Conservation (phyloP, 1,284 basidiomycete species). For the Apiotrichum sp. region DNA sequence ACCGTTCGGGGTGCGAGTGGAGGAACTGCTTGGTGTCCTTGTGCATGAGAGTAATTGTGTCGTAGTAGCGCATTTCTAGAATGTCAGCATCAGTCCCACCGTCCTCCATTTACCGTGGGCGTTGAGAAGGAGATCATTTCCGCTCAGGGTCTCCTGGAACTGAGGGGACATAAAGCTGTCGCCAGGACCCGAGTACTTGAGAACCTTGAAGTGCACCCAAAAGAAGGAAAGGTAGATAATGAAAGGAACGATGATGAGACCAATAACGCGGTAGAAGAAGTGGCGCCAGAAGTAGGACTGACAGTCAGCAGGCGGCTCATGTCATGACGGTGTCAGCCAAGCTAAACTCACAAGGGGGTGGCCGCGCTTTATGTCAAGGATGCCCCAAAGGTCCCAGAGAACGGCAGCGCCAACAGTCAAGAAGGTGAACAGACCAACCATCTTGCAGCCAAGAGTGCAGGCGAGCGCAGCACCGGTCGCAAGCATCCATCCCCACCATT, state of each 20-base stretch:
- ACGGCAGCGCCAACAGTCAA: slow-evolving; percentile 85
- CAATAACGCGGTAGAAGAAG: slow-evolving; percentile 76
- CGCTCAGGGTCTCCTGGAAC: slow-evolving; percentile 92
- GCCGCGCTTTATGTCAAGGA: slow-evolving; percentile 74
- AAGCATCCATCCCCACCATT: slow-evolving; percentile 94
- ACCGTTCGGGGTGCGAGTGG: slow-evolving; percentile 84
- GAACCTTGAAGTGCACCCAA: slow-evolving; percentile 88
- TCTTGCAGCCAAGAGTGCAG: slow-evolving; percentile 94
- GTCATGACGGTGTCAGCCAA: neutral
- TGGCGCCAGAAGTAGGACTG: slow-evolving; percentile 87
- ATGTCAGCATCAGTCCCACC: no score
- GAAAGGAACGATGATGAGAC: slow-evolving; percentile 83
- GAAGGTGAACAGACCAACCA: slow-evolving; percentile 94
- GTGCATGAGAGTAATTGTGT: slow-evolving; percentile 80
- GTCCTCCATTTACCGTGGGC: slow-evolving; percentile 62
- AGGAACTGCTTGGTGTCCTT: slow-evolving; percentile 88
- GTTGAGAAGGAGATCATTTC: slow-evolving; percentile 85
- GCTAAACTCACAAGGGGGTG: slow-evolving; percentile 66
- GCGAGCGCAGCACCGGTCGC: slow-evolving; percentile 90
- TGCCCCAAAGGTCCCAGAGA: slow-evolving; percentile 86
- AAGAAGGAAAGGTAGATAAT: slow-evolving; percentile 92
- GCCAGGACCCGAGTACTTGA: slow-evolving; percentile 85
- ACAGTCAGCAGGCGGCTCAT: neutral
- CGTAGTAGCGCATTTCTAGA: slow-evolving; percentile 86
- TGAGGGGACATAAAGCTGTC: slow-evolving; percentile 96